Evolutionary conservation across 495 filamentous ascomycete genomes (phyloP).

Genomic region (Tirmania nivea): DNA sequence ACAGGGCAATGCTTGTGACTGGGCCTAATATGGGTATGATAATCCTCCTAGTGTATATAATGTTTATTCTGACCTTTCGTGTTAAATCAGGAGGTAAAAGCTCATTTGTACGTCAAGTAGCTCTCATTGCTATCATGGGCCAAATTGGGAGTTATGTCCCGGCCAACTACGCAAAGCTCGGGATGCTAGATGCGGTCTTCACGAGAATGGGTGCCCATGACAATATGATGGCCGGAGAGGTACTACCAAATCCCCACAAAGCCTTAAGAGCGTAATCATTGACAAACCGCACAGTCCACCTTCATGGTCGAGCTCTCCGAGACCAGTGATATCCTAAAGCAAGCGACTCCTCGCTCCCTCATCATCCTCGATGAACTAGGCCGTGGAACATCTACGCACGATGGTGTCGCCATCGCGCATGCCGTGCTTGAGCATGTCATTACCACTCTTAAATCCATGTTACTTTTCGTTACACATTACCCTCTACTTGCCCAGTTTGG

Average conservation of each 20-base stretch:
- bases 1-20: slow-evolving; percentile 46
- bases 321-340: slow-evolving; percentile 72
- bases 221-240: slow-evolving; percentile 87
- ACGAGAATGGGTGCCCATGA: slow-evolving; percentile 95
- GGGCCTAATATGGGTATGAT: background rate
- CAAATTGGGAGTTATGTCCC: slow-evolving; percentile 93
- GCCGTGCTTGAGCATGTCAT: slow-evolving; percentile 72
- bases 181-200: slow-evolving; percentile 75
- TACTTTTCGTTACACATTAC: slow-evolving; percentile 93
- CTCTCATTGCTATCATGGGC: slow-evolving; percentile 78
- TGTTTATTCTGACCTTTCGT: slow-evolving; percentile 32
- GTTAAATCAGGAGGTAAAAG: slow-evolving; percentile 99
- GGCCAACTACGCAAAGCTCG: slow-evolving; percentile 47
- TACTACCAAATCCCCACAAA: slow-evolving; percentile 1
- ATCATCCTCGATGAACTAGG: slow-evolving; percentile 93
- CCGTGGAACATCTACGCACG: slow-evolving; percentile 77
- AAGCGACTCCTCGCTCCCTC: slow-evolving; percentile 56
- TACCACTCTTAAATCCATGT: slow-evolving; percentile 48
- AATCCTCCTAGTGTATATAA: too few species aligned
- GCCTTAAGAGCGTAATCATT: too few species aligned
- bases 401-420: slow-evolving; percentile 89
- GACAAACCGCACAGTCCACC: slow-evolving; percentile 24
- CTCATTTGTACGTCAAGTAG: slow-evolving; percentile 77
- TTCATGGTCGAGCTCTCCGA: slow-evolving; percentile 97
- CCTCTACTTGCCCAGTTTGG: slow-evolving; percentile 59